phyloP scores from a whole-genome alignment of 805 yeast genomes.

The Zygotorulaspora sp. region DNA sequence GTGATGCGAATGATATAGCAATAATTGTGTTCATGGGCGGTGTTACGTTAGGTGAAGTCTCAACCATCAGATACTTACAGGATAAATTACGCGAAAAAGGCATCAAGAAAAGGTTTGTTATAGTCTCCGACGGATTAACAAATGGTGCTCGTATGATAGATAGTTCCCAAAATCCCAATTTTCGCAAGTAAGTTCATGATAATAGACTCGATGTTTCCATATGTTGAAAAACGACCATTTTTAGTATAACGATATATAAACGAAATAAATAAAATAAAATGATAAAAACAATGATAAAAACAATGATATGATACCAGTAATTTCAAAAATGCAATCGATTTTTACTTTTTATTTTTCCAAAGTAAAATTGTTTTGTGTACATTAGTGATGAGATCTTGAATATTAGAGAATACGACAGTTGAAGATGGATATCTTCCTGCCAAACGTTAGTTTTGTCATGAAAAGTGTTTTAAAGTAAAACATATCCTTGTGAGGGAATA shows the following conservation, averaged over 20 bases:
- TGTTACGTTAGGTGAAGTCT: conserved; percentile 75
- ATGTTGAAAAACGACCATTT: conserved; percentile 2
- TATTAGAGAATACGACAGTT: conserved; percentile 5
- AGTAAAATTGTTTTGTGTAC: conserved; percentile 7
- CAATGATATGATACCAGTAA: conserved; percentile 5
- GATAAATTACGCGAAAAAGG: conserved; percentile 37
- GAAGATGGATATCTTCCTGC: background rate
- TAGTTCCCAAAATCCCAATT: conserved; percentile 1
- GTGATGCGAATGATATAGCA: conserved; percentile 21
- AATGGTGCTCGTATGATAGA: conserved; percentile 11
- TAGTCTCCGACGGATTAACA: conserved; percentile 46
- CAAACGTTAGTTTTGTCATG: background rate
- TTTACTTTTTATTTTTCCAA: conserved; percentile 6
- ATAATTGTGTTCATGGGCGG: conserved; percentile 75
- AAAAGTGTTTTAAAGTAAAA: background rate
- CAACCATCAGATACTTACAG: conserved; percentile 63
- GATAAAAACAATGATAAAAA: conserved; percentile 1
- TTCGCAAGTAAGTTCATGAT: background rate
- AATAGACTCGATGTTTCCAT: background rate
- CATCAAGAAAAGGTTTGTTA: conserved; percentile 38
- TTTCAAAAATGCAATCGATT: conserved; percentile 1
- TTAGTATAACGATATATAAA: conserved; percentile 7
- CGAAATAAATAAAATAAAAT: conserved; percentile 8
- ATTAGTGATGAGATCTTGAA: conserved; percentile 7
- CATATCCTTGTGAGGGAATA: background rate